These are phyloP conservation scores for Globisporangium heterothallicum DNA, from an alignment of 352 stramenopile species.

Conservation along the genomic window DNA sequence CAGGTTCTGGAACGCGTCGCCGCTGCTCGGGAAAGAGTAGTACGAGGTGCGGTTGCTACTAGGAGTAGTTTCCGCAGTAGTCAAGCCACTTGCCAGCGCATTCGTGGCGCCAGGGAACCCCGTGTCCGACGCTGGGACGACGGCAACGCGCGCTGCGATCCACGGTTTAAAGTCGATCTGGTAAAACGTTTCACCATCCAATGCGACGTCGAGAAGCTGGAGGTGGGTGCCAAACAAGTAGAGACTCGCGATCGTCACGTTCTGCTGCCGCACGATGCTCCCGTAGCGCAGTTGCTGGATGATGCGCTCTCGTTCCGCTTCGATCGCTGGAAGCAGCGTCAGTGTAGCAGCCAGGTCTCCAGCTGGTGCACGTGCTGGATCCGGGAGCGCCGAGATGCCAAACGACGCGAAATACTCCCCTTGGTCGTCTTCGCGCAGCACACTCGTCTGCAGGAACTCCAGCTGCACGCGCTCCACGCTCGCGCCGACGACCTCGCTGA, in stretches of 20 bases:
- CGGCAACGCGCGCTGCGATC: slow-evolving; percentile 14
- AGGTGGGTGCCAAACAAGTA: slow-evolving; percentile 18
- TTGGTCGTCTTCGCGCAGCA: slow-evolving; percentile 5
- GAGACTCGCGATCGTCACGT: slow-evolving; percentile 18
- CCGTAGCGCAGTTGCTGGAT: slow-evolving; percentile 14
- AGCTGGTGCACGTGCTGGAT: slow-evolving; percentile 2
- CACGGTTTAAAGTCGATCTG: slow-evolving; percentile 25
- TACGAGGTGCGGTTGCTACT: too few species aligned
- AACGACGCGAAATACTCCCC: slow-evolving; percentile 16
- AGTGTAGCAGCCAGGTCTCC: not conserved
- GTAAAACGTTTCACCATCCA: slow-evolving; percentile 28
- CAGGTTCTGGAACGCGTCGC: slow-evolving; percentile 20
- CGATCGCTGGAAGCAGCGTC: slow-evolving; percentile 3
- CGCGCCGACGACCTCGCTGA: slow-evolving; percentile 21
- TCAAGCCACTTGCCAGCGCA: too few species aligned
- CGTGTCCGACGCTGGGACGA: not conserved
- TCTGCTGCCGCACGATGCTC: slow-evolving; percentile 3
- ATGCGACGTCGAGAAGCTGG: slow-evolving; percentile 10
- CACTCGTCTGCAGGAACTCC: slow-evolving; percentile 26
- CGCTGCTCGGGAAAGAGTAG: too few species aligned
- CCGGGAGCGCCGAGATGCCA: slow-evolving; percentile 18
- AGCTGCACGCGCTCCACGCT: slow-evolving; percentile 13
- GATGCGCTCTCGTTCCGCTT: slow-evolving; percentile 20
- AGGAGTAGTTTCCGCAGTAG: too few species aligned
- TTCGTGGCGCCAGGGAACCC: too few species aligned